phyloP scores from a whole-genome alignment of 306 rosid genomes.

The Canavalia ensiformis region DNA sequence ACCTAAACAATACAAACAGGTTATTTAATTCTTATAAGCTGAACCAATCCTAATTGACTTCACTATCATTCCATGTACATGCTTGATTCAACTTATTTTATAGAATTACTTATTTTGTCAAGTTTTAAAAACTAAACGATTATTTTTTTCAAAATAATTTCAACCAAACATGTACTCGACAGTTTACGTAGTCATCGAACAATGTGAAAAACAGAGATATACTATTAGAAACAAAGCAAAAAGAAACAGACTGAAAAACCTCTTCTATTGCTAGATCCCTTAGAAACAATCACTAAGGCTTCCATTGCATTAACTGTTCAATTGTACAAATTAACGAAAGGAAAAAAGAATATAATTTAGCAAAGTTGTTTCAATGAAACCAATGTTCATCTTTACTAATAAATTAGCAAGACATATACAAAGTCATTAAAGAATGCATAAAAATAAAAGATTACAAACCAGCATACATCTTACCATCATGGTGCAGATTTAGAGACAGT shows the following conservation, averaged over 20 bases:
- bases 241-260: neutral
- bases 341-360: neutral
- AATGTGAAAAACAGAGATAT: neutral
- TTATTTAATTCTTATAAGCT: constrained; percentile 8
- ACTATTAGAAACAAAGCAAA: neutral
- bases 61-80: neutral
- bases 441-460: constrained; percentile 8
- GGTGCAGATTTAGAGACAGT: constrained; percentile 43
- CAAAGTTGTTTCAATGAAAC: constrained; percentile 14
- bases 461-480: constrained; percentile 43
- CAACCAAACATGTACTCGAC: neutral
- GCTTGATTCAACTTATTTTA: neutral
- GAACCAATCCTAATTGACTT: neutral
- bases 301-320: neutral
- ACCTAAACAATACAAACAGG: neutral
- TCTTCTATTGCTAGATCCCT: constrained; percentile 23
- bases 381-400: constrained; percentile 44
- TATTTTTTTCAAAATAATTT: neutral
- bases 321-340: neutral
- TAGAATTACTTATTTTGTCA: neutral
- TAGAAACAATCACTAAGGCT: neutral
- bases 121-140: neutral
- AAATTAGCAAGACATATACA: constrained; percentile 58
- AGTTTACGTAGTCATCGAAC: neutral
- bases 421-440: constrained; percentile 28